Evolutionary conservation across 495 filamentous ascomycete species (phyloP).

Genomic region (Annulohypoxylon moriforme): DNA sequence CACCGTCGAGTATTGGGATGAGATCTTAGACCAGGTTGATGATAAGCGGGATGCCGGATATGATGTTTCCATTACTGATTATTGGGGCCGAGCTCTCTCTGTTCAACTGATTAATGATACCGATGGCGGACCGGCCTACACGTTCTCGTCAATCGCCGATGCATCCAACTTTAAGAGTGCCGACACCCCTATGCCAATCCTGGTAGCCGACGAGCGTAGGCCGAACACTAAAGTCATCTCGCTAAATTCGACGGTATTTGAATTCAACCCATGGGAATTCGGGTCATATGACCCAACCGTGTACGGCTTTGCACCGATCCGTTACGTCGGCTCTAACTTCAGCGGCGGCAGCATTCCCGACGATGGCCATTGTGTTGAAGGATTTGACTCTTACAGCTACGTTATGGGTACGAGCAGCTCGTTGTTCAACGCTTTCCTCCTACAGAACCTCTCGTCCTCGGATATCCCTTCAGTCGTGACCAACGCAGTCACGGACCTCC

Average conservation of each 20-base stretch:
- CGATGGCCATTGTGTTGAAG: conserved; percentile 74
- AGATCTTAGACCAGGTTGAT: conserved; percentile 69
- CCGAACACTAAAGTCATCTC: conserved; percentile 73
- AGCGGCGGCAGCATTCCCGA: conserved; percentile 68
- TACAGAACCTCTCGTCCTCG: conserved; percentile 64
- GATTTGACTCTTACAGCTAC: conserved; percentile 88
- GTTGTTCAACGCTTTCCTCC: conserved; percentile 83
- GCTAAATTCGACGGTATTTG: conserved; percentile 82
- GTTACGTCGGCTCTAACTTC: conserved; percentile 86
- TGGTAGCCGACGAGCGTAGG: conserved; percentile 79
- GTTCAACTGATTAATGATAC: conserved; percentile 85
- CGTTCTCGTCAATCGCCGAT: conserved; percentile 86
- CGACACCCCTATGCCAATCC: conserved; percentile 82
- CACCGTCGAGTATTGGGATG: conserved; percentile 72
- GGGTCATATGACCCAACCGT: conserved; percentile 86
- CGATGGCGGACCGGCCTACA: conserved; percentile 81
- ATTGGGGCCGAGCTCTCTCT: conserved; percentile 83
- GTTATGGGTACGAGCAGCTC: conserved; percentile 92
- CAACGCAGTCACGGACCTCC: conserved; percentile 64
- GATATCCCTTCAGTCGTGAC: conserved; percentile 64
- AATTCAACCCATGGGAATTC: conserved; percentile 90
- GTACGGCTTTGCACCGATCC: conserved; percentile 78
- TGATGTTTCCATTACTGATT: conserved; percentile 84
- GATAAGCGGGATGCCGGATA: conserved; percentile 78
- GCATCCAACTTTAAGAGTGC: conserved; percentile 73